A percentile compares a stretch with the other conserved stretches of the same genome.
Conservation (phyloP, 2,329 filamentous ascomycete species). For the Graphilbum fragrans region DNA sequence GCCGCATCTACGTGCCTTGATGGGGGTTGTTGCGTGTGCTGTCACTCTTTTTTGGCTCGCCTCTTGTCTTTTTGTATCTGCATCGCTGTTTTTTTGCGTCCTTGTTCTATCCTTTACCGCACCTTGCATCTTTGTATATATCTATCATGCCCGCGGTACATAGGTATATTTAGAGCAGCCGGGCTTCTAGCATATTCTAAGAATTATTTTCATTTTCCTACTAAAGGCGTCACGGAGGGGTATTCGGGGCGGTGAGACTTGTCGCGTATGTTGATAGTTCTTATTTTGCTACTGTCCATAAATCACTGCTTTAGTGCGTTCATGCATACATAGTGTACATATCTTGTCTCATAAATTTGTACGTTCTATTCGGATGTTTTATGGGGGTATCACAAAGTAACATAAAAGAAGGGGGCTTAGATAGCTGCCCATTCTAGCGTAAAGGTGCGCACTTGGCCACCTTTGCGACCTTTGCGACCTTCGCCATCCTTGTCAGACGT, state of each 20-base stretch:
- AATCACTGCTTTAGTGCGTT: too few relatives aligned
- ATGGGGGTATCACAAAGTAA: constrained; percentile 1
- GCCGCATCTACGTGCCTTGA: constrained; percentile 77
- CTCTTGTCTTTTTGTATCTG: background rate
- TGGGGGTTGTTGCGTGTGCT: background rate
- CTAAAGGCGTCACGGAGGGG: too few relatives aligned
- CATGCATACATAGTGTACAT: too few relatives aligned
- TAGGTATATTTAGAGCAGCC: too few relatives aligned
- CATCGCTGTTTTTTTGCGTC: background rate
- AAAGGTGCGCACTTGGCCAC: constrained; percentile 50
- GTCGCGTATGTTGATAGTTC: too few relatives aligned
- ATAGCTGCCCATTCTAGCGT: constrained; percentile 92
- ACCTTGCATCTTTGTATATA: too few relatives aligned
- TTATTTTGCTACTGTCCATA: background rate
- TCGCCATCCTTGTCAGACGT: constrained; percentile 16
- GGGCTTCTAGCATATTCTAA: too few relatives aligned
- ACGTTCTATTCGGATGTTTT: background rate
- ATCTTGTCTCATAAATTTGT: background rate
- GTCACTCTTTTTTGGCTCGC: background rate
- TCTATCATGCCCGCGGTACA: too few relatives aligned
- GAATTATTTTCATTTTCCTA: too few relatives aligned
- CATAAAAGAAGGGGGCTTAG: constrained; percentile 35
- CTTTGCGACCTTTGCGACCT: background rate
- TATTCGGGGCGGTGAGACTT: too few relatives aligned
- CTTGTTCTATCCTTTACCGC: too few relatives aligned